Evolutionary conservation across 2,329 filamentous ascomycete species (phyloP).

Genomic region (Uncinocarpus reesii): DNA sequence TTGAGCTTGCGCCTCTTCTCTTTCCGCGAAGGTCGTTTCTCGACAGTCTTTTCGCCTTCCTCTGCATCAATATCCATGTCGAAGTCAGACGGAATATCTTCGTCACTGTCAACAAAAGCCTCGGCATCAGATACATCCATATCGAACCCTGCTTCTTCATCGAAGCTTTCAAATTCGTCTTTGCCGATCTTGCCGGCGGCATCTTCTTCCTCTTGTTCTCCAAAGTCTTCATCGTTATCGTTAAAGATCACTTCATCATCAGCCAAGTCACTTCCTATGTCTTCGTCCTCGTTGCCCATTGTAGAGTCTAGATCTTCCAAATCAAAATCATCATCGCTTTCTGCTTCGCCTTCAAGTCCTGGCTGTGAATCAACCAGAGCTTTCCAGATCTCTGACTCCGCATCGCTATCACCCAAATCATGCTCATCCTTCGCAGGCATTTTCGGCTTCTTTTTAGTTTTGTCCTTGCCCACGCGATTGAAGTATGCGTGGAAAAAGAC

Average conservation of each 20-base stretch:
- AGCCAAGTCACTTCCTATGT: conserved; percentile 27
- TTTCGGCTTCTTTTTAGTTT: conserved; percentile 47
- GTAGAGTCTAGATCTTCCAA: conserved; percentile 46
- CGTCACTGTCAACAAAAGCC: conserved; percentile 44
- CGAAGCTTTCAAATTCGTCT: conserved; percentile 33
- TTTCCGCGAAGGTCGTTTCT: conserved; percentile 33
- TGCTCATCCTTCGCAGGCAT: conserved; percentile 36
- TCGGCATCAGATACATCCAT: conserved; percentile 39
- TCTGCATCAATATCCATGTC: conserved; percentile 37
- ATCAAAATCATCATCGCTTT: conserved; percentile 50
- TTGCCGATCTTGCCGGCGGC: conserved; percentile 18
- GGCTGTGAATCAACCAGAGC: conserved; percentile 73
- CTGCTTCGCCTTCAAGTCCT: conserved; percentile 57
- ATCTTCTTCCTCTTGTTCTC: conserved; percentile 20
- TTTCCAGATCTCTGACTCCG: conserved; percentile 75
- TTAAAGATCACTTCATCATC: conserved; percentile 24
- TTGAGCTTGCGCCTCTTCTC: conserved; percentile 76
- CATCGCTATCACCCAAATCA: conserved; percentile 45
- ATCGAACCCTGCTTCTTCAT: conserved; percentile 47
- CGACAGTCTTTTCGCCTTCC: conserved; percentile 25
- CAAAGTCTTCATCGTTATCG: conserved; percentile 16
- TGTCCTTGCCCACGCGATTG: conserved; percentile 57
- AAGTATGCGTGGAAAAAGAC: conserved; percentile 99
- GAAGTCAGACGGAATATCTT: conserved; percentile 44
- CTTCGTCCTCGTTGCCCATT: conserved; percentile 41